phyloP scores from a whole-genome alignment of 2,329 filamentous ascomycete genomes.

The Fusarium piperis region DNA sequence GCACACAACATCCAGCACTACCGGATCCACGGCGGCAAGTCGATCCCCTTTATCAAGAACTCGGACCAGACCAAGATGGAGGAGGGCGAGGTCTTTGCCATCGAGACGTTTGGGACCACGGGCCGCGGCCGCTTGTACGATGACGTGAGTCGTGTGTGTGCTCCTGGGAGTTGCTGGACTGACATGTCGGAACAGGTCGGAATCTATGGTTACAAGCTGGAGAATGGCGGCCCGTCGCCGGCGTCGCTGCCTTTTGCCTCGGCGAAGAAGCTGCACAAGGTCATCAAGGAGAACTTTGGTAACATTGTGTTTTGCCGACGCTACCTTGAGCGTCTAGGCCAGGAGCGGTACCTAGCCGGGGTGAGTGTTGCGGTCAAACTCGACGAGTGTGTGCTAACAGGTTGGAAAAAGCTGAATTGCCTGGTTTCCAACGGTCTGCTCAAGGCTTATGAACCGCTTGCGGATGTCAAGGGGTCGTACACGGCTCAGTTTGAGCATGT shows the following conservation, averaged over 20 bases:
- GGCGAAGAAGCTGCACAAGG: constrained; percentile 66
- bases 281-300: constrained; percentile 70
- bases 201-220: constrained; percentile 62
- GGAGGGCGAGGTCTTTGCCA: constrained; percentile 90
- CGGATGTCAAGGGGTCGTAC: constrained; percentile 68
- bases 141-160: constrained; percentile 63
- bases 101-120: constrained; percentile 92
- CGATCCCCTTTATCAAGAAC: constrained; percentile 88
- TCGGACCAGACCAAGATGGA: constrained; percentile 92
- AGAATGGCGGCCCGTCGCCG: constrained; percentile 48
- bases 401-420: constrained; percentile 62
- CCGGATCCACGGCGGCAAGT: constrained; percentile 88
- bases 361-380: constrained; percentile 46
- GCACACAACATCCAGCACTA: constrained; percentile 88
- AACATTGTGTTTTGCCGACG: constrained; percentile 69
- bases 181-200: constrained; percentile 48
- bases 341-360: constrained; percentile 67
- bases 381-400: constrained; percentile 17
- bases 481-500: constrained; percentile 72
- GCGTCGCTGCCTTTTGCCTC: constrained; percentile 56
- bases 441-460: constrained; percentile 64
- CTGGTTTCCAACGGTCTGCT: constrained; percentile 67
- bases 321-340: constrained; percentile 71
- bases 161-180: not conserved
- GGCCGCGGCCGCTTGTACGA: constrained; percentile 84